Percentiles rank a stretch among this genome's conserved stretches.
Conservation (phyloP, 805 yeast species). For the Sungouiozyma intestinalis region DNA sequence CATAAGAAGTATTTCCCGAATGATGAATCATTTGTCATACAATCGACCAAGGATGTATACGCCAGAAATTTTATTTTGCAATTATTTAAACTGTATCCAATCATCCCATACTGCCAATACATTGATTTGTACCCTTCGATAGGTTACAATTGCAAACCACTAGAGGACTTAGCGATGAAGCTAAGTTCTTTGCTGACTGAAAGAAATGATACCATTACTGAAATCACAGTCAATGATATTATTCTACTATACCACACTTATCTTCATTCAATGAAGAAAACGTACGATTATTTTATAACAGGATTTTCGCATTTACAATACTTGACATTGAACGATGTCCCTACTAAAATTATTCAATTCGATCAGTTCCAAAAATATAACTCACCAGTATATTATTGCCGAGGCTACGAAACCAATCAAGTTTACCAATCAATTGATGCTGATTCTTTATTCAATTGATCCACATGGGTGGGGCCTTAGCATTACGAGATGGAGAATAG, state of each 20-base stretch:
- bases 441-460: slow-evolving; percentile 20
- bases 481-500: no score
- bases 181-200: slow-evolving; percentile 17
- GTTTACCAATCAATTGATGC: slow-evolving; percentile 22
- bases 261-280: slow-evolving; percentile 27
- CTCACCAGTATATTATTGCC: slow-evolving; percentile 19
- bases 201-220: slow-evolving; percentile 4
- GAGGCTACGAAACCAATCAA: slow-evolving; percentile 22
- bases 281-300: slow-evolving; percentile 25
- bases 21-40: slow-evolving; percentile 16
- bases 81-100: slow-evolving; percentile 23
- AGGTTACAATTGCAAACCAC: slow-evolving; percentile 25
- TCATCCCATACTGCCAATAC: slow-evolving; percentile 30
- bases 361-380: slow-evolving; percentile 22
- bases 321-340: slow-evolving; percentile 28
- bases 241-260: slow-evolving; percentile 25
- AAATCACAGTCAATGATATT: slow-evolving; percentile 20
- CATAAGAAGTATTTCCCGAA: slow-evolving; percentile 24
- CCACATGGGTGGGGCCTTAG: no score
- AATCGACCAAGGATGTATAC: slow-evolving; percentile 15
- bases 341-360: slow-evolving; percentile 21
- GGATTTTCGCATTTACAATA: slow-evolving; percentile 24
- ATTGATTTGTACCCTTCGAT: slow-evolving; percentile 30
- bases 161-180: slow-evolving; percentile 17
- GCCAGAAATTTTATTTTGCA: slow-evolving; percentile 23